A percentile compares a stretch with the other conserved stretches of the same genome.
Conservation (phyloP, 1,284 basidiomycete species). For the Malassezia japonica region DNA sequence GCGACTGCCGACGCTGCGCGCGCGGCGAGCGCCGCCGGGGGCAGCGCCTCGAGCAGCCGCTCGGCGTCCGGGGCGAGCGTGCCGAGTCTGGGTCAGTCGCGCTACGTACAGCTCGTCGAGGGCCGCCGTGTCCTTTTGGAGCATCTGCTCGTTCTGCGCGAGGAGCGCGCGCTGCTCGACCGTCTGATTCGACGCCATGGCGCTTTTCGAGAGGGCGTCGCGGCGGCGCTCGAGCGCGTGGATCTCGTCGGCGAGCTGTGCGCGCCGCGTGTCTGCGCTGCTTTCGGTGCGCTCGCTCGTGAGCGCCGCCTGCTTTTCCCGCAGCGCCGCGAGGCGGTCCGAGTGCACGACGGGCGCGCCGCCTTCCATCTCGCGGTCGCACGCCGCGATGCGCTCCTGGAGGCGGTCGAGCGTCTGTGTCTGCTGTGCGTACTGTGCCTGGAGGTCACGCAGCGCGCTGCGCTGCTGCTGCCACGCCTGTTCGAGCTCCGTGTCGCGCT, state of each 20-base stretch:
- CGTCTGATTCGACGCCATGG: not conserved
- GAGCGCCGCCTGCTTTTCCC: not conserved
- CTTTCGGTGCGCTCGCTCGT: not conserved
- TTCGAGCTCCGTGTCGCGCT: conserved; percentile 1
- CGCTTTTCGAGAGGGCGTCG: not conserved
- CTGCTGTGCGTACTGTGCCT: not conserved
- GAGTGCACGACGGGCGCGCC: not conserved
- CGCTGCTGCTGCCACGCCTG: not conserved
- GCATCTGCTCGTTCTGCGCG: conserved; percentile 17
- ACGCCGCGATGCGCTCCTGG: not conserved
- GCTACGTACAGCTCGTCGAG: conserved; percentile 54
- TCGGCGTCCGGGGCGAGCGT: conserved; percentile 48
- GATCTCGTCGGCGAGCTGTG: not conserved
- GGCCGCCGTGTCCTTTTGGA: conserved; percentile 54
- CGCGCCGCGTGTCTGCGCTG: not conserved
- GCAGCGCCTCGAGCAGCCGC: not conserved
- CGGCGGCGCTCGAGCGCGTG: conserved; percentile 5
- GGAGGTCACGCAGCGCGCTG: not conserved
- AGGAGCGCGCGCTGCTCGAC: not conserved
- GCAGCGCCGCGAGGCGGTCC: not conserved
- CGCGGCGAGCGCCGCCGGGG: not conserved
- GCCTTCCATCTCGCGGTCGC: not conserved
- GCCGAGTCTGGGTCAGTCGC: no score
- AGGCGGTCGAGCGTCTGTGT: not conserved
- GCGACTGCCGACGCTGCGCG: not conserved